phyloP scores from a whole-genome alignment of 2,329 filamentous ascomycete species.

The Metarhizium rileyi region DNA sequence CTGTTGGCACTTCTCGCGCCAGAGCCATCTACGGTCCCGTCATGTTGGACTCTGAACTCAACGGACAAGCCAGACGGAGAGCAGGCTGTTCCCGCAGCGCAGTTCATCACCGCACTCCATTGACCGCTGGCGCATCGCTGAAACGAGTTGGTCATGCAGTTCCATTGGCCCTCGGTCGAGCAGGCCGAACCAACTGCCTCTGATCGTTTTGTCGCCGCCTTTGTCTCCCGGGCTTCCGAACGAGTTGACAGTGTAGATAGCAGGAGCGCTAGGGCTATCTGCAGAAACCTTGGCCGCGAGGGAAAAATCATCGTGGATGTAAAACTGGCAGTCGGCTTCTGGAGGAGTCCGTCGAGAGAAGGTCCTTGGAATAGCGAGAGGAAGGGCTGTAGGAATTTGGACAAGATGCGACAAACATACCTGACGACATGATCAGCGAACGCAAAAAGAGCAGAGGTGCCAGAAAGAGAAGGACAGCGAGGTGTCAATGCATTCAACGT shows the following conservation, averaged over 20 bases:
- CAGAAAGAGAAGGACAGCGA: too few relatives aligned
- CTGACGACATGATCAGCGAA: too few relatives aligned
- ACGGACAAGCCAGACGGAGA: conserved; percentile 30
- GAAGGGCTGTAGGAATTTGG: too few relatives aligned
- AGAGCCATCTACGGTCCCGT: conserved; percentile 11
- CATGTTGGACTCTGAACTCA: conserved; percentile 28
- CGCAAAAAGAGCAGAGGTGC: too few relatives aligned
- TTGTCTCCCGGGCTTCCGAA: not conserved
- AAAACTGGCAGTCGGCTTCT: too few relatives aligned
- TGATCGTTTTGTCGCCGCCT: conserved; percentile 2
- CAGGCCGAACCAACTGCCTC: conserved; percentile 30
- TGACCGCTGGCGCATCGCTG: conserved; percentile 39
- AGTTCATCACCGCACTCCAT: conserved; percentile 36
- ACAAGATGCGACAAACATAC: too few relatives aligned
- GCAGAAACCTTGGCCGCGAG: not conserved
- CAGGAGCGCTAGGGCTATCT: not conserved
- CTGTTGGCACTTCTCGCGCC: not conserved
- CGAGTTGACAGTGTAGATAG: not conserved
- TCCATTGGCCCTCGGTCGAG: conserved; percentile 41
- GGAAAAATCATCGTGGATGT: not conserved
- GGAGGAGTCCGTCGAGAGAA: too few relatives aligned
- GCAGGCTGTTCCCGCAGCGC: conserved; percentile 36
- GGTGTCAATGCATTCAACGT: too few relatives aligned
- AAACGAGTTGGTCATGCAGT: conserved; percentile 39
- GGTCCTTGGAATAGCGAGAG: too few relatives aligned